Percentiles rank a stretch among this genome's conserved stretches.
These are phyloP conservation scores for Pseudoperonospora humuli DNA, from an alignment of 352 stramenopile genomes.

Conservation along the genomic window DNA sequence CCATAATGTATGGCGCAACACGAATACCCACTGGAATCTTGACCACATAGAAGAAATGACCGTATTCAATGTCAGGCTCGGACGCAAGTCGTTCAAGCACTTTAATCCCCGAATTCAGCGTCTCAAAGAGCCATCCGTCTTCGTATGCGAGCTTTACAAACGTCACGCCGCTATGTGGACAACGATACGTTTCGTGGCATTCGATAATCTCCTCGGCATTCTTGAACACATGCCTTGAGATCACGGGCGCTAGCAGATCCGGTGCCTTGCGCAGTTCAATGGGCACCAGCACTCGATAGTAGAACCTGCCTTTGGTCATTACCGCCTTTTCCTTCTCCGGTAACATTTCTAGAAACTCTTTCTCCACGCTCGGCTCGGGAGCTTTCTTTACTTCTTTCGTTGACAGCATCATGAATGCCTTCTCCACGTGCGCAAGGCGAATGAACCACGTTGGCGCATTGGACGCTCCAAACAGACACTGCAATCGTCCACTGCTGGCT, in stretches of 20 bases:
- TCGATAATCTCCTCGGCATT: conserved; percentile 81
- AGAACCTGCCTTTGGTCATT: conserved; percentile 41
- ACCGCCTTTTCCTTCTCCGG: conserved; percentile 30
- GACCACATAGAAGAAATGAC: conserved; percentile 81
- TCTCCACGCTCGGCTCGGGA: conserved; percentile 13
- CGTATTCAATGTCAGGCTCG: conserved; percentile 55
- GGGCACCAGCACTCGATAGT: conserved; percentile 70
- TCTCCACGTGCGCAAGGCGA: conserved; percentile 55
- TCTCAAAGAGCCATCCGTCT: conserved; percentile 77
- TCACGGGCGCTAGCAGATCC: conserved; percentile 63
- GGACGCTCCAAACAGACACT: conserved; percentile 45
- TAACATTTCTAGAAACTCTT: conserved; percentile 32
- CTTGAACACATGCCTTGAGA: conserved; percentile 61
- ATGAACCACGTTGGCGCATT: conserved; percentile 68
- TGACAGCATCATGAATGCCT: conserved; percentile 65
- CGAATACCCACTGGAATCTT: conserved; percentile 78
- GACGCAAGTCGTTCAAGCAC: conserved; percentile 61
- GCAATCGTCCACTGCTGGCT: conserved; percentile 41
- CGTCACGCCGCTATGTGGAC: conserved; percentile 60
- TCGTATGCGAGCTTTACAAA: conserved; percentile 81
- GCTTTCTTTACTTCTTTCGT: conserved; percentile 28
- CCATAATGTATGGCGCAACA: conserved; percentile 78
- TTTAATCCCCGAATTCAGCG: conserved; percentile 70
- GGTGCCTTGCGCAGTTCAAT: conserved; percentile 65
- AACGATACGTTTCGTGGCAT: conserved; percentile 54